A percentile compares a stretch with the other conserved stretches of the same genome.
Conservation (phyloP, 2,329 filamentous ascomycete species). For the Claviceps cyperi region DNA sequence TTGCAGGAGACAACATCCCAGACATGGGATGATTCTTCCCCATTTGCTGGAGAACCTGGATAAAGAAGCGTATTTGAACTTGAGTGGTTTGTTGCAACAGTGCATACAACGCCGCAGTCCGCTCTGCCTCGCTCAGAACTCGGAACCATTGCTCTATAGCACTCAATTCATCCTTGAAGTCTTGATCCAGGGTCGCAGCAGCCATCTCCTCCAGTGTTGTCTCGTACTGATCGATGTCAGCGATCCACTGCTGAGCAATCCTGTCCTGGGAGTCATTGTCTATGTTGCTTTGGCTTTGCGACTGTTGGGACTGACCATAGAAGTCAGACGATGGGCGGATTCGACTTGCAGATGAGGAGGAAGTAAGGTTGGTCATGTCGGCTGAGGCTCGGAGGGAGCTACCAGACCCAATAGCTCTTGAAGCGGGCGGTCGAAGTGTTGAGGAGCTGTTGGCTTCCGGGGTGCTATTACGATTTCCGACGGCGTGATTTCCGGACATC, state of each 20-base stretch:
- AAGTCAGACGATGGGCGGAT: conserved; percentile 94
- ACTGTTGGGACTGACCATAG: conserved; percentile 63
- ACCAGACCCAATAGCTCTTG: conserved; percentile 61
- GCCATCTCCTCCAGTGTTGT: conserved; percentile 99
- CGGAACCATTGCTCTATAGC: conserved; percentile 99
- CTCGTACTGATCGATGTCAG: conserved; percentile 97
- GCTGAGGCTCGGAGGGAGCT: conserved; percentile 89
- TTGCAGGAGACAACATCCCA: conserved; percentile 81
- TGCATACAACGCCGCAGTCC: conserved; percentile 89
- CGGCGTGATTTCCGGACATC: conserved; percentile 55
- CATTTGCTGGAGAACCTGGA: conserved; percentile 97
- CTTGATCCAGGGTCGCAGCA: conserved; percentile 92
- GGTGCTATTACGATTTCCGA: conserved; percentile 89
- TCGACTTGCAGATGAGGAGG: conserved; percentile 53
- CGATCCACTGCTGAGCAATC: conserved; percentile 95
- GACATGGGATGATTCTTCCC: conserved; percentile 97
- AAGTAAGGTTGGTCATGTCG: conserved; percentile 75
- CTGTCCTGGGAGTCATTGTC: conserved; percentile 80
- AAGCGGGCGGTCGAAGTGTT: conserved; percentile 68
- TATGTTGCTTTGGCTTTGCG: conserved; percentile 48
- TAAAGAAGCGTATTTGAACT: conserved; percentile 98
- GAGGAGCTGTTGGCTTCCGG: conserved; percentile 76
- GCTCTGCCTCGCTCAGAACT: conserved; percentile 89
- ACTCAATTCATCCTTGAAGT: conserved; percentile 98
- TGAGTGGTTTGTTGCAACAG: conserved; percentile 96